Evolutionary conservation across 805 yeast genomes (phyloP), one percentile per base, ranked within the genome.

Genomic region (Hanseniaspora occidentalis): DNA sequence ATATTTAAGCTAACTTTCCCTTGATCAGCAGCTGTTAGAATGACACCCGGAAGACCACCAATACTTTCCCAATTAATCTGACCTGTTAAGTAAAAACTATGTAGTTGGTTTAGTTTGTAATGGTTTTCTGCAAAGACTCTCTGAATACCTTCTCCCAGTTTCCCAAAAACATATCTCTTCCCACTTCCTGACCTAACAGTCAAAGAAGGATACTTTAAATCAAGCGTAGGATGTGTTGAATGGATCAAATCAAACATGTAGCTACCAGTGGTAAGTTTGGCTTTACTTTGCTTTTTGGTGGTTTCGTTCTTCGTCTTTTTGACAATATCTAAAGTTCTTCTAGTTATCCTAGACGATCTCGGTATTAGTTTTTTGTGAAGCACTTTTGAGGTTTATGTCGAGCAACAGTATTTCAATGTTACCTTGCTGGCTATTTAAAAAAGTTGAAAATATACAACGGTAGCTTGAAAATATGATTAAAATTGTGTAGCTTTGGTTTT

Each of bases 1-100:
- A 84, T 61, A n/a, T 67, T 68, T 29, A 83, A 54, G 6, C 66
- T 66, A 37, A 71, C 69, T 45, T 70, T 67, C 2, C 85, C 86
- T 49, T 84, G 82, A 49, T 85, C 96, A 42, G 84, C 77, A 11
- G 82, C 66, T 0, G 96, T 84, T 38, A 89, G 62, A 37, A 89
- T 73, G 50, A 84, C 62, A 0, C 98, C 98, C 0, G 97, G 96
- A 6, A 89, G 58, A 0, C 98, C 98, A n/a, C 94, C 84, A 2
- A 85, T 62, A n/a, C 79, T 69, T 5, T 70, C 57, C 96, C 96
- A 89, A 40, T 70, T 59, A 9, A 83, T 45, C n/a, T 64, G 64
- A 2, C 98, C 98, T 0, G 95, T 77, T 4, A 92, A 52, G 51
- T 84, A 88, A 3, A 89, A 63, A 27, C 76, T 73, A 37, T 71